Percentiles rank a stretch among this genome's conserved stretches.
Evolutionary conservation across 2,329 filamentous ascomycete species (phyloP).

Genomic region (Penicillium hesseltinei): DNA sequence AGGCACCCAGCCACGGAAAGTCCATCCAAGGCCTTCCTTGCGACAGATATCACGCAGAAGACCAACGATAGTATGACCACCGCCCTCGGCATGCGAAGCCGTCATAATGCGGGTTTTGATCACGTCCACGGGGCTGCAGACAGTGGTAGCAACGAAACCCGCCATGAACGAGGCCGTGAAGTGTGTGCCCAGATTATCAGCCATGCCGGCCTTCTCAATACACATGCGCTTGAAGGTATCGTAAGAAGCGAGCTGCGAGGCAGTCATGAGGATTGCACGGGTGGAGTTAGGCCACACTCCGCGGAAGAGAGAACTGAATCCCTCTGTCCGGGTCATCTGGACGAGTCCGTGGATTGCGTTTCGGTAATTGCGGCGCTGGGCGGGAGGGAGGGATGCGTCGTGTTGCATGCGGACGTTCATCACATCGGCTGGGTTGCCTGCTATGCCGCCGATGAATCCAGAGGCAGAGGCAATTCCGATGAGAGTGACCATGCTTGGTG

Average conservation of each 20-base stretch:
- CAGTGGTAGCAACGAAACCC: slow-evolving; percentile 65
- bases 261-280: slow-evolving; percentile 64
- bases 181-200: slow-evolving; percentile 59
- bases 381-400: slow-evolving; percentile 71
- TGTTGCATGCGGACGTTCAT: slow-evolving; percentile 99
- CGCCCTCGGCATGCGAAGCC: slow-evolving; percentile 45
- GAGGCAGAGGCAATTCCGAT: slow-evolving; percentile 79
- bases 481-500: slow-evolving; percentile 71
- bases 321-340: slow-evolving; percentile 85
- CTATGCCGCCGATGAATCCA: slow-evolving; percentile 83
- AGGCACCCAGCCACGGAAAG: slow-evolving; percentile 66
- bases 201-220: slow-evolving; percentile 52
- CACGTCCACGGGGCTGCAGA: slow-evolving; percentile 66
- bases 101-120: slow-evolving; percentile 67
- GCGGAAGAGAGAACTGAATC: slow-evolving; percentile 71
- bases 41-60: slow-evolving; percentile 55
- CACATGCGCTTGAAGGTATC: slow-evolving; percentile 62
- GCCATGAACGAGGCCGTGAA: slow-evolving; percentile 62
- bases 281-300: slow-evolving; percentile 66
- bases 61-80: slow-evolving; percentile 45
- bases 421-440: slow-evolving; percentile 92
- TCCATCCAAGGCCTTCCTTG: slow-evolving; percentile 61
- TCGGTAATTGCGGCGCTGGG: slow-evolving; percentile 80
- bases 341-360: slow-evolving; percentile 83
- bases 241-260: slow-evolving; percentile 63